Evolutionary conservation across 2,329 filamentous ascomycete species (phyloP), one percentile per base, ranked within the genome.

Genomic region (Colletotrichum limetticola): DNA sequence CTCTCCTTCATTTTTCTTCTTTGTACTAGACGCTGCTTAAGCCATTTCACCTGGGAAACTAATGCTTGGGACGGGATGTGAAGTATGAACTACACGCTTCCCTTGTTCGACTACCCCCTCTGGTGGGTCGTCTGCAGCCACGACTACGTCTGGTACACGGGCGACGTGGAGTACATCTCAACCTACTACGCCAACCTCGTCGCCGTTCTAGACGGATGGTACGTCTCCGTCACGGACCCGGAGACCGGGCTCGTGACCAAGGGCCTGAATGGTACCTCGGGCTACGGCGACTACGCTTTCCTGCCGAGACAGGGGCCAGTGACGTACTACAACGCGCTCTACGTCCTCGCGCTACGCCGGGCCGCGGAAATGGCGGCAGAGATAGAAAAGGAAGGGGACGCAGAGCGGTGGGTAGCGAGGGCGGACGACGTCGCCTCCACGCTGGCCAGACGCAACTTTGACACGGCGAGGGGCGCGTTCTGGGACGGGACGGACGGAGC

Each of bases 271-370:
- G 75, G 70, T 1, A 73, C 75, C 11, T 63, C 72, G n/a, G 80
- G 80, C 1, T 87, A 87, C 71, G 87, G 87, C 4, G 87, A 89
- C 76, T 89, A 85, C 74, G 87, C 86, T 0, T 89, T 89, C 74
- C 77, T 89, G 1, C 81, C 82, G 1, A 82, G 87, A 4, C 82
- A 78, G 26, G 87, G 87, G 0, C 79, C 85, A 1, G 83, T 87
- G 26, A 87, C 86, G 0, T 89, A 89, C 73, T 88, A 88, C 82
- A 89, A 86, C 71, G 85, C 85, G 0, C 80, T 88, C 3, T 88
- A 88, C 68, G 82, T 86, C 2, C 80, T 85, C 7, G 86, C 86
- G 0, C 80, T 88, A 1, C 76, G 79, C 1, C 80, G 83, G n/a
- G 85, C 86, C 6, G 85, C 86, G 1, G 77, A 80, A 2, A 82